Base-by-base conservation (phyloP, 352 stramenopile genomes). In the Phytophthora ramorum region DNA sequence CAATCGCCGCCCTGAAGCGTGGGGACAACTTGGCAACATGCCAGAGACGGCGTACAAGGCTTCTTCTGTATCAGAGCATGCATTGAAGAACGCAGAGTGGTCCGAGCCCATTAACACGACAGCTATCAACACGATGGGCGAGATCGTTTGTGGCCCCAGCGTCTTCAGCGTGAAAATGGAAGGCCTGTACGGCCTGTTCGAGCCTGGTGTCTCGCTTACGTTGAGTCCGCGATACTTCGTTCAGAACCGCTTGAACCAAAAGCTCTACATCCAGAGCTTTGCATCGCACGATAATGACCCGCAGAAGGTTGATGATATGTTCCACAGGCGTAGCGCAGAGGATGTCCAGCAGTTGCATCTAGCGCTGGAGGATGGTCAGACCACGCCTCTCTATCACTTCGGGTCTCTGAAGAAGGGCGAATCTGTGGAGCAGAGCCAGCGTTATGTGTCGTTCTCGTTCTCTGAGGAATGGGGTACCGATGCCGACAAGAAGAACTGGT, bases 381-480 rank as follows among this genome's bases (percentile, higher is more conserved):
- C 82, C 28, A 85, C 75, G 8, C 85, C 86, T 0, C 55, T 93
- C 57, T 93, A 92, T 60, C 81, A 93, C 63, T 96, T 96, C 51
- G 78, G 71, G 43, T 78, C 85, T n/a, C 67, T 95, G 44, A 91
- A 88, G 57, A 91, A 91, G 61, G 63, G 67, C 9, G 86, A 95
- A 12, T 75, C 79, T 14, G 58, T 87, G 28, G 51, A 69, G 43
- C 82, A 75, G 45, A 83, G 73, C 56, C 83, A 90, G 35, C 91
- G 91, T 58, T 95, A 89, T 58, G 79, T 96, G 22, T 92, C 85
- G 7, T 77, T 96, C 35, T 92, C 87, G n/a, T 91, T 93, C 37
- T 77, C 76, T 0, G 78, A 89, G 35, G 66, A 79, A n/a, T 89
- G 82, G 85, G 68, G 59, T 35, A 75, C 58, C 26, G 75, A 87